These are phyloP conservation scores for Coniophora puteana DNA, from an alignment of 1,284 basidiomycete species.

Conservation along the genomic window DNA sequence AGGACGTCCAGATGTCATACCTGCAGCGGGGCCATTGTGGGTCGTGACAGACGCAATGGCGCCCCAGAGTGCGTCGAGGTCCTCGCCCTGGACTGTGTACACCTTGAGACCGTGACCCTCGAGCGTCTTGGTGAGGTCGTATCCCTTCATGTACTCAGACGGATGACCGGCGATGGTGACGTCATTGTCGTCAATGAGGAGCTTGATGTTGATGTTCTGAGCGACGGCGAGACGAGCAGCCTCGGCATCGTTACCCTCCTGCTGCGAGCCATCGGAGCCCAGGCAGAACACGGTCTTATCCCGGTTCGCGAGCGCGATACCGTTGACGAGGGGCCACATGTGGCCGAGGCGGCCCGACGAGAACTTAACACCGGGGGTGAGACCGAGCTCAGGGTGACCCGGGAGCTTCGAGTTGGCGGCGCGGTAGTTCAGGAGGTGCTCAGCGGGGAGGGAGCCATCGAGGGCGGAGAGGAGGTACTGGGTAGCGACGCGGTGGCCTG, in stretches of 20 bases:
- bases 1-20: too few species aligned
- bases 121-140: constrained; percentile 65
- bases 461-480: constrained; percentile 80
- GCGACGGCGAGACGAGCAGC: constrained; percentile 83
- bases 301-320: constrained; percentile 73
- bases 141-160: constrained; percentile 79
- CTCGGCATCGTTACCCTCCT: constrained; percentile 87
- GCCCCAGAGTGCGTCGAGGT: constrained; percentile 73
- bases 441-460: constrained; percentile 65
- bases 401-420: constrained; percentile 82
- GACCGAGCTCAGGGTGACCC: constrained; percentile 80
- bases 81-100: constrained; percentile 68
- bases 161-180: constrained; percentile 87
- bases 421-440: constrained; percentile 80
- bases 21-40: constrained; percentile 72
- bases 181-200: constrained; percentile 85
- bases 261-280: constrained; percentile 85
- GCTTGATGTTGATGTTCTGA: constrained; percentile 75
- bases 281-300: constrained; percentile 77
- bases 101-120: constrained; percentile 79
- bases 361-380: constrained; percentile 85
- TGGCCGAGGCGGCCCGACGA: constrained; percentile 83
- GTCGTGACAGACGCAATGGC: constrained; percentile 54
- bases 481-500: constrained; percentile 84
- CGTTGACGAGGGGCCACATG: constrained; percentile 81